These are phyloP conservation scores for Neofusicoccum ribis DNA, from an alignment of 2,329 filamentous ascomycete species.

Conservation along the genomic window DNA sequence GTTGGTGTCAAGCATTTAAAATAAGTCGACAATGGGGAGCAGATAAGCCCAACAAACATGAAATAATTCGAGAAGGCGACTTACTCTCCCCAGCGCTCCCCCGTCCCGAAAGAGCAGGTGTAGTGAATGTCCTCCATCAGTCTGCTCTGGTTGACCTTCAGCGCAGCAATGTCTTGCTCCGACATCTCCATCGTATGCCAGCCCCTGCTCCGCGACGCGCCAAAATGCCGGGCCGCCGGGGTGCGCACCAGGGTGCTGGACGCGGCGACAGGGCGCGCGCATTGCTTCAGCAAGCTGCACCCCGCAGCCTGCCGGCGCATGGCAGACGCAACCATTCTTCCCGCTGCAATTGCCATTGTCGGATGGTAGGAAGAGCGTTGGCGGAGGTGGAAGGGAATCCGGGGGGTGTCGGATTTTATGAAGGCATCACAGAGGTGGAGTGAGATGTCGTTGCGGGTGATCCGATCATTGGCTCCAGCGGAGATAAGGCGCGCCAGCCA, in stretches of 20 bases:
- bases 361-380: no score
- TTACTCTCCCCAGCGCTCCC: conserved; percentile 67
- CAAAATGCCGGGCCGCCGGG: neutral
- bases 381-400: neutral
- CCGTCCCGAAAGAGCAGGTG: conserved; percentile 67
- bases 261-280: neutral
- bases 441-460: conserved; percentile 4
- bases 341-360: neutral
- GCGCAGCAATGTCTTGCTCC: conserved; percentile 50
- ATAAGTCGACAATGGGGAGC: neutral
- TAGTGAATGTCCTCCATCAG: conserved; percentile 65
- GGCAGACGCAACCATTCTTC: neutral
- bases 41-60: no score
- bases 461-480: neutral
- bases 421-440: neutral
- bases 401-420: neutral
- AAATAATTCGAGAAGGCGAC: conserved; percentile 26
- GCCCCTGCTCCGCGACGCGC: conserved; percentile 31
- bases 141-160: conserved; percentile 60
- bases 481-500: neutral
- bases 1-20: neutral
- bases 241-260: conserved; percentile 1
- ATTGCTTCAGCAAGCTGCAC: neutral
- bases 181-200: conserved; percentile 51
- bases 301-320: neutral